Base-by-base conservation (phyloP, 164 flowering plant species). In the Houttuynia cordata region DNA sequence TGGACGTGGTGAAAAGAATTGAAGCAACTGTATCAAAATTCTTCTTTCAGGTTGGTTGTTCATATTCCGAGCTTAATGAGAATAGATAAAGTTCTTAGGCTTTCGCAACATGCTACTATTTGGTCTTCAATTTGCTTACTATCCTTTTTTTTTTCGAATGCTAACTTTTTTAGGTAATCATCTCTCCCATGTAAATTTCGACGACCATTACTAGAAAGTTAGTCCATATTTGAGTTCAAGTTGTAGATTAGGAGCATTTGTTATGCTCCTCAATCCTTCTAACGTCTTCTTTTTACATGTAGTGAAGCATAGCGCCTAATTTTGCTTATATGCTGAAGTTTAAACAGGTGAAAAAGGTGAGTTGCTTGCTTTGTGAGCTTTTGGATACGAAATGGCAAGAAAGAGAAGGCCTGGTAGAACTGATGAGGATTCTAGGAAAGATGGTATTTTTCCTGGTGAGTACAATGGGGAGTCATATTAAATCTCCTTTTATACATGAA, bases 371-470 rank as follows among this genome's bases (percentile, higher is more conserved):
- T 0, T 68, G 67, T 15, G 81, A 83, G 68, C 68, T 85, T 7
- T 13, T 14, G 19, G 59, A 63, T 47, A 74, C 68, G 2, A 21
- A 65, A 39, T 60, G 68, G 66, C 76, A 76, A 65, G 73, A 83
- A 51, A 64, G 61, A 18, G 78, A 78, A 47, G 67, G 70, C 20
- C 58, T 74, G 21, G 67, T 67, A 39, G 80, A 82, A 56, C 13
- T 85, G 53, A 71, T 65, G 56, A 66, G 66, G 24, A 53, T 51
- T 60, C 40, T 79, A 12, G 8, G 60, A 14, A 15, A 25, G 22
- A 25, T 80, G 56, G 71, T 74, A 22, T 37, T 76, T 13, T 42
- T 77, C 17, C 57, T 77, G 85, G 88, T 83, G 25, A 64, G 74
- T 57, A 23, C 56, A 22, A 10, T 54, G 51, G n/a, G 20, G 7